Conservation (phyloP, 345 rosid genomes). For the Laguncularia racemosa region DNA sequence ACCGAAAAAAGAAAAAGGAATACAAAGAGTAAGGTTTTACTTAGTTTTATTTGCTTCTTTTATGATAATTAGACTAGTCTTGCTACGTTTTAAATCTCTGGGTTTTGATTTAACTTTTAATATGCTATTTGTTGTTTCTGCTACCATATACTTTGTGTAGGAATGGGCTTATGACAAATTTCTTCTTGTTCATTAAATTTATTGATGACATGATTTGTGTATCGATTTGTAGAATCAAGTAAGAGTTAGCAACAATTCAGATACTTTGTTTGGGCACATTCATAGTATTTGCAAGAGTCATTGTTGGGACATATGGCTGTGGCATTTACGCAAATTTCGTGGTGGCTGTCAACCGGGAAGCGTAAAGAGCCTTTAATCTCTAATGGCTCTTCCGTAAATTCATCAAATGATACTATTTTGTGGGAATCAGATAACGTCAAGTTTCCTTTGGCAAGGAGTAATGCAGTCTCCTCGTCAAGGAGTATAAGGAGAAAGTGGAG, state of each 20-base stretch:
- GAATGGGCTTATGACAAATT: too few relatives aligned
- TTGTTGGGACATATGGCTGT: slow-evolving; percentile 35
- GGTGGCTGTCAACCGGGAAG: slow-evolving; percentile 66
- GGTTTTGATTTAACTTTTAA: too few relatives aligned
- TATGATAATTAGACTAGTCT: too few relatives aligned
- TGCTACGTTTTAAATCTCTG: too few relatives aligned
- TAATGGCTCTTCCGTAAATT: slow-evolving; percentile 30
- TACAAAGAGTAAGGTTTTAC: too few relatives aligned
- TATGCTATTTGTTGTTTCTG: too few relatives aligned
- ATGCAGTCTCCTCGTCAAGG: slow-evolving; percentile 38
- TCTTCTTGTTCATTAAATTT: too few relatives aligned
- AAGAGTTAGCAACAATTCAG: background rate
- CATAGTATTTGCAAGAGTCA: background rate
- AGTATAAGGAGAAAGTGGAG: slow-evolving; percentile 58
- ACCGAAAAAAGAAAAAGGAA: too few relatives aligned
- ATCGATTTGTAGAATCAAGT: slow-evolving; percentile 2
- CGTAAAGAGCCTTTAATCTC: slow-evolving; percentile 37
- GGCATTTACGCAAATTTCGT: slow-evolving; percentile 46
- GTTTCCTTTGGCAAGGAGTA: slow-evolving; percentile 40
- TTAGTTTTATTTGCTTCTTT: too few relatives aligned
- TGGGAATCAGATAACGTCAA: slow-evolving; percentile 53
- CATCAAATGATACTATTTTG: slow-evolving; percentile 26
- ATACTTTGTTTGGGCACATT: background rate
- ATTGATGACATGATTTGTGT: too few relatives aligned
- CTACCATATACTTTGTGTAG: too few relatives aligned